Evolutionary conservation across 2,329 filamentous ascomycete species (phyloP), one percentile per base, ranked within the genome.

Genomic region (Fonsecaea erecta): DNA sequence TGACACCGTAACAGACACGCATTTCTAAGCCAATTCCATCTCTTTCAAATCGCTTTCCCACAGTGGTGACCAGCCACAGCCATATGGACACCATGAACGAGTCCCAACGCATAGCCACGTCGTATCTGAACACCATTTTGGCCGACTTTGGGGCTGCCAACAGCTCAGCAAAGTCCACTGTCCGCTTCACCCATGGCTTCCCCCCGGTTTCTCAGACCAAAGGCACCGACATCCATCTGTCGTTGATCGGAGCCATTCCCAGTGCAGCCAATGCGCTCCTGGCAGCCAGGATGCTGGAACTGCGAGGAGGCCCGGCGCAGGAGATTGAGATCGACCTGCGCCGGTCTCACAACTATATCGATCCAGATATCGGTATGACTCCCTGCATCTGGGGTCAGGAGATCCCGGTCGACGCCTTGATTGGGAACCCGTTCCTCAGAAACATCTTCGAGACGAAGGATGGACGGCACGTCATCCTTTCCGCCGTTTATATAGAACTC

Each of bases 381-480:
- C 55, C 55, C 3, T 43, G 30, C 5, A 7, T 59, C 14, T 43
- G 43, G 14, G 55, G 55, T 26, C 30, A 59, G 16, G 55, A 59
- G 24, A 46, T 59, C 55, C 32, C 55, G 8, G 24, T 59, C 11
- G 55, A 59, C 43, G 34, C 43, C 18, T 12, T 59, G 14, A 35
- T 32, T 11, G 55, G 55, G 8, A 59, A 59, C 48, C 55, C 55
- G n/a, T 59, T 59, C 55, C 11, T 59, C 11, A 59, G 28, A 26
- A 59, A 43, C 21, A 59, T 59, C 18, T 59, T 43, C 30, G 55
- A 59, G 35, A 59, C 55, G 34, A 53, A n/a, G 24, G 55, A 59
- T 48, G 55, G 55, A 9, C 8, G 28, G 35, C 37, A 59, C 48
- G 55, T 30, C 21, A 37, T 59, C 11, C 34, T 59, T 30, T 37